Base-by-base conservation (phyloP, 345 rosid species). In the Excoecaria agallocha region DNA sequence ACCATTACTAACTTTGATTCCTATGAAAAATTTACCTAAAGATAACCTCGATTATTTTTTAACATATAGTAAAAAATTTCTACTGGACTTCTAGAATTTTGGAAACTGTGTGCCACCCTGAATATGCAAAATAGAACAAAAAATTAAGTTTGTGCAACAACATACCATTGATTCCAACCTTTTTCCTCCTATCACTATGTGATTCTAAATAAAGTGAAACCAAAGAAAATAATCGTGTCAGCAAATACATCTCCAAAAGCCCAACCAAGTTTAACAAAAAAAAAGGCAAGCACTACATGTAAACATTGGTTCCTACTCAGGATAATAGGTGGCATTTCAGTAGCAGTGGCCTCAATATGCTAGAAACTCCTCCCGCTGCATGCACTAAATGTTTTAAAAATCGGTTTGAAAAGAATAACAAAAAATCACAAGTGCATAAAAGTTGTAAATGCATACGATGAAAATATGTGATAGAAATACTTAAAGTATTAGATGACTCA, bases 161-260 rank as follows among this genome's bases (percentile, higher is more conserved):
- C 87, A 60, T 86, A 93, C 99, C 99, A 69, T 93, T 95, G 83
- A 95, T 93, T 86, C 98, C 98, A 68, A 93, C 71, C 86, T 84
- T 91, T 62, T 92, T 91, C 82, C 80, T 90, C 70, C 88, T 88
- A 57, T 80, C 78, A 76, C 84, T 83, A 56, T 78, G 59, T 43
- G 91, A 74, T 80, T 77, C 99, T 93, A 79, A 22, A 39, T 60
- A 74, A 76, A 71, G 62, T 39, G 62, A 81, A 50, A 84, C 76
- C 55, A 77, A 58, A 51, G 68, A 48, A 80, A 60, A 67, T 59
- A 52, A 74, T 52, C 60, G 76, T 20, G 48, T 75, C 66, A 84
- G 76, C 57, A 72, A 52, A 78, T 17, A 68, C 24, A 84, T 24
- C 57, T 20, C 67, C 60, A 58, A 2, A 20, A 51, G 58, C 39